These are phyloP conservation scores for Clitopilus hobsonii DNA, from an alignment of 768 basidiomycete species.

Conservation along the genomic window DNA sequence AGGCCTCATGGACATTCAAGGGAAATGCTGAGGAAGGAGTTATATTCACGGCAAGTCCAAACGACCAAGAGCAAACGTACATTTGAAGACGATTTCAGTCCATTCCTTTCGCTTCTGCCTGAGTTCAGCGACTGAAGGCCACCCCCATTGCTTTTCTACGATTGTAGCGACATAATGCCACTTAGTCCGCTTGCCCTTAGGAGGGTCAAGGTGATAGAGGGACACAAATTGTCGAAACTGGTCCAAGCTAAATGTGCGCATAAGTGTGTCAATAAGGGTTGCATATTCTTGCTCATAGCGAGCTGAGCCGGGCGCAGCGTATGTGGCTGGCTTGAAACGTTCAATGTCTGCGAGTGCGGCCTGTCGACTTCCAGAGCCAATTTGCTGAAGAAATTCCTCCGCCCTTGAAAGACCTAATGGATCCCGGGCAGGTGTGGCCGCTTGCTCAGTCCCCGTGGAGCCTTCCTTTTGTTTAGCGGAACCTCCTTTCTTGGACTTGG, in stretches of 20 bases:
- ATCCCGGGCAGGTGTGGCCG: too few relatives aligned
- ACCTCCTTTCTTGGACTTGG: too few relatives aligned
- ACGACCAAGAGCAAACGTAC: slow-evolving; percentile 26
- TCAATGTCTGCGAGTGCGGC: slow-evolving; percentile 63
- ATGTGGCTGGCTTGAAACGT: slow-evolving; percentile 39
- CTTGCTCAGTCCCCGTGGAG: too few relatives aligned
- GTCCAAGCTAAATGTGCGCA: slow-evolving; percentile 56
- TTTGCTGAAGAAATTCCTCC: slow-evolving; percentile 45
- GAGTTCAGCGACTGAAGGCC: slow-evolving; percentile 56
- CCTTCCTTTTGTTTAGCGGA: too few relatives aligned
- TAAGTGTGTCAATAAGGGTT: slow-evolving; percentile 45
- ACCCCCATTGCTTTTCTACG: slow-evolving; percentile 64
- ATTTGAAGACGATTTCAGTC: slow-evolving; percentile 40
- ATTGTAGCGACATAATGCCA: slow-evolving; percentile 42
- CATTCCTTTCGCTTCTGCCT: slow-evolving; percentile 43
- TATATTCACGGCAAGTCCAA: background rate
- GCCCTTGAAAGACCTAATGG: background rate
- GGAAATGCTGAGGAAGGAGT: slow-evolving; percentile 39
- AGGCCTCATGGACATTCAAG: slow-evolving; percentile 55
- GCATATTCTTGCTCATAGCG: slow-evolving; percentile 52
- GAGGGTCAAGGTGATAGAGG: slow-evolving; percentile 37
- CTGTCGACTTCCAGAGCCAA: slow-evolving; percentile 38
- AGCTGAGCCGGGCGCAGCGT: slow-evolving; percentile 33
- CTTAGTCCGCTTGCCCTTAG: slow-evolving; percentile 28
- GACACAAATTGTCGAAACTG: slow-evolving; percentile 55